Base-by-base conservation (phyloP, 192 early-diverging fungal genomes). In the Backusella macrospora region DNA sequence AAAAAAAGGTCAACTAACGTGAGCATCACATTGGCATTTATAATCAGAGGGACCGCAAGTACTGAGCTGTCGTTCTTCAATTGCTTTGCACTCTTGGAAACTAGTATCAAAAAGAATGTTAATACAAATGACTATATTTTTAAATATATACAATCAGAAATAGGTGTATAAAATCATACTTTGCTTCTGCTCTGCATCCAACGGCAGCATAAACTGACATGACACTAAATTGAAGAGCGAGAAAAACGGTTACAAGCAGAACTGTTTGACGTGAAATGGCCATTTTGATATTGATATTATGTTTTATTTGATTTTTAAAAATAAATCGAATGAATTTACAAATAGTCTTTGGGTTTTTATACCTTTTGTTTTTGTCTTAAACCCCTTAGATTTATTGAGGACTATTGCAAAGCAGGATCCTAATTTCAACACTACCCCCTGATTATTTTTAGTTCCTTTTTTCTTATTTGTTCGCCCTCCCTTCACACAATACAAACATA, bases 1-100 rank as follows among this genome's bases (percentile, higher is more conserved):
- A 34, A 34, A 34, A 34, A 34, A 34, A 34, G 29, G 29, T 46
- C 34, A 46, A 45, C 38, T 1, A 48, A 65, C 62, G 44, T 77
- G 76, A 13, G 76, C 76, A 23, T 63, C 64, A 77, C 76, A 77
- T 77, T 77, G 76, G 15, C 76, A 77, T n/a, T 21, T 48, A 37
- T 77, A 77, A n/a, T 77, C 70, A 34, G 49, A 59, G 12, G 76
- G 69, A 13, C 76, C 76, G 38, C 76, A 77, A 10, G 47, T 47
- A 15, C 46, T 34, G 12, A 77, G 70, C 16, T 49, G 38, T 8
- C 45, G 62, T 21, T 67, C 65, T 62, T 77, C 29, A 10, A 77
- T 77, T 3, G 48, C 6, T 18, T 77, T 71, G 46, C 76, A 77
- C n/a, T 34, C 76, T 66, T 77, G 70, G 49, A 77, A 77, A 72